These are phyloP conservation scores for Primulina tabacum DNA, from an alignment of 257 asterid species.

Conservation along the genomic window DNA sequence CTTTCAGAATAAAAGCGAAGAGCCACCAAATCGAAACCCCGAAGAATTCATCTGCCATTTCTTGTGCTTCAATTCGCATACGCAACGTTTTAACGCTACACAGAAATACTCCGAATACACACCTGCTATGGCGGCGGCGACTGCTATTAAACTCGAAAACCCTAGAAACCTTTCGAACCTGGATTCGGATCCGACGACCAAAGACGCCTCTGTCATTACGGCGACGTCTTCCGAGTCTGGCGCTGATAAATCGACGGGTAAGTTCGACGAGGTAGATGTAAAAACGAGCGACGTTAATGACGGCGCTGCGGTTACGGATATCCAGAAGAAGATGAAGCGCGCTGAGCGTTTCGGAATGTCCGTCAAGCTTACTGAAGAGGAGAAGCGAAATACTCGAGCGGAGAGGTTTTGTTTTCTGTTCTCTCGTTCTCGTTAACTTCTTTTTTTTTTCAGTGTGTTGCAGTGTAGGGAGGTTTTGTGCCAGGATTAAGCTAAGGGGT, in stretches of 20 bases:
- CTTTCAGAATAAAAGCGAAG: background rate
- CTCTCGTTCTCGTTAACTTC: background rate
- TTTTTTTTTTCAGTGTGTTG: background rate
- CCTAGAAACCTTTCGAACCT: slow-evolving; percentile 49
- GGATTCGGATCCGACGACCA: slow-evolving; percentile 33
- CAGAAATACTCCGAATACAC: background rate
- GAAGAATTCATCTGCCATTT: background rate
- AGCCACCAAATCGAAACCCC: background rate
- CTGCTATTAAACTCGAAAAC: slow-evolving; percentile 44
- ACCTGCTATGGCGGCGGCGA: slow-evolving; percentile 38
- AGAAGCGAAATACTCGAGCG: slow-evolving; percentile 86
- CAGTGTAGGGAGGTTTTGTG: background rate
- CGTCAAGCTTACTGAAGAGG: slow-evolving; percentile 74
- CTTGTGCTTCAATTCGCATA: background rate
- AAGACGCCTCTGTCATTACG: slow-evolving; percentile 21
- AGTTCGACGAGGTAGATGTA: slow-evolving; percentile 22
- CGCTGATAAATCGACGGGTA: slow-evolving; percentile 38
- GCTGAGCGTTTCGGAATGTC: slow-evolving; percentile 90
- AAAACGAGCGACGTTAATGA: slow-evolving; percentile 29
- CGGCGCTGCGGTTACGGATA: slow-evolving; percentile 44
- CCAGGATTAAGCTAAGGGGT: slow-evolving; percentile 29
- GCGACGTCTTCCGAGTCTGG: slow-evolving; percentile 32
- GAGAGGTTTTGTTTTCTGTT: slow-evolving; percentile 53
- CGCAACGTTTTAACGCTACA: background rate
- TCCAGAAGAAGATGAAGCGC: slow-evolving; percentile 83